Evolutionary conservation across 2,329 filamentous ascomycete species (phyloP).

Genomic region (Alternaria burnsii): DNA sequence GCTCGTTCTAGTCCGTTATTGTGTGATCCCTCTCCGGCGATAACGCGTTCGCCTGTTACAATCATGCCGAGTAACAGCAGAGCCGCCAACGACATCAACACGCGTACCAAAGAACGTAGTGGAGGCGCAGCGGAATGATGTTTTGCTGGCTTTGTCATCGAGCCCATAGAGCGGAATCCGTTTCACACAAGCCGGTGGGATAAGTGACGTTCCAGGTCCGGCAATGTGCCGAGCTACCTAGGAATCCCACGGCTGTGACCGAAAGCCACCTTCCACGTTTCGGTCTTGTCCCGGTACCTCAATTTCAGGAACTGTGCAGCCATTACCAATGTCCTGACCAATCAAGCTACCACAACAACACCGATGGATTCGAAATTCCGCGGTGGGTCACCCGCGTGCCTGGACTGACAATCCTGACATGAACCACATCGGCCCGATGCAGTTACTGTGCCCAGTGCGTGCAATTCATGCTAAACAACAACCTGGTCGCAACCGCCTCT

Average conservation of each 20-base stretch:
- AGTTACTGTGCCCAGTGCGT: constrained; percentile 5
- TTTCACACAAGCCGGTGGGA: neutral
- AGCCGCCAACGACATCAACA: neutral
- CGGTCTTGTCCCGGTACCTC: constrained; percentile 6
- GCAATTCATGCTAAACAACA: constrained; percentile 19
- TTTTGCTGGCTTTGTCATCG: neutral
- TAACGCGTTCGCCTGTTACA: neutral
- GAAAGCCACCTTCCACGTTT: constrained; percentile 11
- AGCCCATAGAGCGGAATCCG: neutral
- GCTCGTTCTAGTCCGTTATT: neutral
- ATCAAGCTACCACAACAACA: constrained; percentile 4
- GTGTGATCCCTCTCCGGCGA: neutral
- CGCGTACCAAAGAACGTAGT: neutral
- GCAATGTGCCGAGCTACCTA: constrained; percentile 1
- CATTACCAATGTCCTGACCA: constrained; percentile 1
- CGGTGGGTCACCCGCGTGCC: constrained; percentile 11
- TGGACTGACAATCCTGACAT: constrained; percentile 18
- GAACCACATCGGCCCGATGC: constrained; percentile 19
- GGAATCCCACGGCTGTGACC: constrained; percentile 1
- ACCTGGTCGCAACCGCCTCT: constrained; percentile 7
- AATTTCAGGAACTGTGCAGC: constrained; percentile 7
- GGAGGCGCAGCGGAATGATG: neutral
- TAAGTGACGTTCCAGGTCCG: constrained; percentile 4
- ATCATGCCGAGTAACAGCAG: neutral
- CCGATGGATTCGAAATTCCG: constrained; percentile 3